These are phyloP conservation scores for Amniculicola lignicola DNA, from an alignment of 495 filamentous ascomycete genomes.

Conservation along the genomic window DNA sequence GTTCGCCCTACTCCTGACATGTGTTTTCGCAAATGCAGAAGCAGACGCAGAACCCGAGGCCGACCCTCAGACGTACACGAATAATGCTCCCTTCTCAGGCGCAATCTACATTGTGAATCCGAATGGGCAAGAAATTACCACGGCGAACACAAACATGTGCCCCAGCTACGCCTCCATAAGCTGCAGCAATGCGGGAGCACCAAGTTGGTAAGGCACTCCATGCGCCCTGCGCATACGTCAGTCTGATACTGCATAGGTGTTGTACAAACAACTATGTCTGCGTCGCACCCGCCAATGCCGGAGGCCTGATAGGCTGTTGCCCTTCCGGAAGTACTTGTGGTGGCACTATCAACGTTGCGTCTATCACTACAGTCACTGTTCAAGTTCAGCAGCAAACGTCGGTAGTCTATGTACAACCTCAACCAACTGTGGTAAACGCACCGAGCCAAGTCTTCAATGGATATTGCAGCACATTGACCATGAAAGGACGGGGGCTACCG, in stretches of 20 bases:
- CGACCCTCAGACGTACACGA: constrained; percentile 21
- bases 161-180: constrained; percentile 36
- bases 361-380: constrained; percentile 30
- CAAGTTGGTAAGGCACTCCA: constrained; percentile 36
- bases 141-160: constrained; percentile 34
- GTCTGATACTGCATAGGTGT: constrained; percentile 35
- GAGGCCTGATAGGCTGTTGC: constrained; percentile 40
- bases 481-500: constrained; percentile 27
- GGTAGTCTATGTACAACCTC: constrained; percentile 23
- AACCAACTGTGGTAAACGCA: constrained; percentile 1
- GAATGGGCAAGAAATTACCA: constrained; percentile 23
- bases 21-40: no score
- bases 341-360: constrained; percentile 31
- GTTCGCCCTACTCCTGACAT: no score
- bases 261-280: constrained; percentile 39
- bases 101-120: constrained; percentile 35
- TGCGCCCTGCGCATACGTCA: neutral
- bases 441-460: no score
- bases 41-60: constrained; percentile 7
- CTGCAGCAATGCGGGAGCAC: constrained; percentile 34
- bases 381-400: constrained; percentile 16
- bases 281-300: constrained; percentile 21
- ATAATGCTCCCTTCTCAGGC: constrained; percentile 35
- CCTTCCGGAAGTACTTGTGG: constrained; percentile 35
- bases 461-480: constrained; percentile 10